Evolutionary conservation across 305 asterid genomes (phyloP).

Genomic region (Rubia tinctorum): DNA sequence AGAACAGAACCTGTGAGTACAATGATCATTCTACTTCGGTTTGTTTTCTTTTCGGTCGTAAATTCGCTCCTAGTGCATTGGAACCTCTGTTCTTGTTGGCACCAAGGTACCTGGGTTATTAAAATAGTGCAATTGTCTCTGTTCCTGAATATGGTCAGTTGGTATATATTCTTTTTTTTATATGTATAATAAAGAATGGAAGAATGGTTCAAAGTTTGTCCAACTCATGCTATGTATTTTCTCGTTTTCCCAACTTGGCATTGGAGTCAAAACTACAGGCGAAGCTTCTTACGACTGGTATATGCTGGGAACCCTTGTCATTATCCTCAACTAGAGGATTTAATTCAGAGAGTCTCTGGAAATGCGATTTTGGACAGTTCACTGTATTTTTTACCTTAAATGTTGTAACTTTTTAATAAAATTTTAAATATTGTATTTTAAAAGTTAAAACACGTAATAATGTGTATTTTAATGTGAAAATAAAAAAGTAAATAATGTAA

Average conservation of each 20-base stretch:
- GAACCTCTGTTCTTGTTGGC: constrained; percentile 60
- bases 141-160: neutral
- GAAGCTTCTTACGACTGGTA: neutral
- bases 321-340: neutral
- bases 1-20: constrained; percentile 46
- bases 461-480: no score
- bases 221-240: neutral
- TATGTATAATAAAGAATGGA: no score
- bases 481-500: no score
- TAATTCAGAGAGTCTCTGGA: neutral
- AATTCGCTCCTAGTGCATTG: constrained; percentile 85
- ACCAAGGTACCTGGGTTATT: constrained; percentile 69
- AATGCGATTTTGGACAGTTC: accelerated
- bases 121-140: neutral
- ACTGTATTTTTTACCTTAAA: neutral
- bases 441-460: no score
- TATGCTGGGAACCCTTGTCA: neutral
- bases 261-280: neutral
- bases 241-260: neutral
- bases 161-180: constrained; percentile 6
- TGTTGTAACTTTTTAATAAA: neutral
- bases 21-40: constrained; percentile 40
- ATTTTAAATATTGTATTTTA: no score
- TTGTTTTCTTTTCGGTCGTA: constrained; percentile 76
- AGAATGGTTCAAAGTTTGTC: neutral